Evolutionary conservation across 257 asterid genomes (phyloP).

Genomic region (Euphrasia confusa): DNA sequence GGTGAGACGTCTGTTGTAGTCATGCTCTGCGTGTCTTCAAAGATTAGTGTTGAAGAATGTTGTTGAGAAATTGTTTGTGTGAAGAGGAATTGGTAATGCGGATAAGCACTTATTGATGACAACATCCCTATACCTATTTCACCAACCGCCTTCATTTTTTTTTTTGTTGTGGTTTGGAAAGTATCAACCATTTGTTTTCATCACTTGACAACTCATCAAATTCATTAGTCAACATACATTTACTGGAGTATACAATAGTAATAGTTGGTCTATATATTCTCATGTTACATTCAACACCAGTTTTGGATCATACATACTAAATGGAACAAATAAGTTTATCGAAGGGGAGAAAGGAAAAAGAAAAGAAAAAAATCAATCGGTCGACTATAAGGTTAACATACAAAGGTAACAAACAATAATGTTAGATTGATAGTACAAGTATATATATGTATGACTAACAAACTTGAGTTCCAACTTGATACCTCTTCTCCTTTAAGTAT

Average conservation of each 20-base stretch:
- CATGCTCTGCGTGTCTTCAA: too few relatives aligned
- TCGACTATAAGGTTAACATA: not conserved
- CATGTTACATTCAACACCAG: not conserved
- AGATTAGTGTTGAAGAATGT: too few relatives aligned
- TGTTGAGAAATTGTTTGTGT: too few relatives aligned
- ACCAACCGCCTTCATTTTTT: too few relatives aligned
- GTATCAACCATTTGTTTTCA: too few relatives aligned
- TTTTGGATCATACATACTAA: slow-evolving; percentile 6
- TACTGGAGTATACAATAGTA: not conserved
- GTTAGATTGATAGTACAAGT: slow-evolving; percentile 23
- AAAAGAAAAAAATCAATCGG: not conserved
- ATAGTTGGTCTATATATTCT: not conserved
- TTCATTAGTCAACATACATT: too few relatives aligned
- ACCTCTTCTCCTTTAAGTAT: slow-evolving; percentile 11
- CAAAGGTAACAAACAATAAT: slow-evolving; percentile 1
- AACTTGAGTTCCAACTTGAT: not conserved
- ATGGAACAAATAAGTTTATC: not conserved
- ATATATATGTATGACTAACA: slow-evolving; percentile 1
- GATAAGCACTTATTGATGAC: too few relatives aligned
- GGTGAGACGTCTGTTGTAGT: not conserved
- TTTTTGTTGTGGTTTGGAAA: too few relatives aligned
- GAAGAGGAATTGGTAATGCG: too few relatives aligned
- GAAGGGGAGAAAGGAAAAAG: not conserved
- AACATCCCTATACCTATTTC: too few relatives aligned
- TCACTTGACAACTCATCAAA: too few relatives aligned